Conservation (phyloP, 2,329 filamentous ascomycete genomes). For the Ophiostoma tasmaniense region DNA sequence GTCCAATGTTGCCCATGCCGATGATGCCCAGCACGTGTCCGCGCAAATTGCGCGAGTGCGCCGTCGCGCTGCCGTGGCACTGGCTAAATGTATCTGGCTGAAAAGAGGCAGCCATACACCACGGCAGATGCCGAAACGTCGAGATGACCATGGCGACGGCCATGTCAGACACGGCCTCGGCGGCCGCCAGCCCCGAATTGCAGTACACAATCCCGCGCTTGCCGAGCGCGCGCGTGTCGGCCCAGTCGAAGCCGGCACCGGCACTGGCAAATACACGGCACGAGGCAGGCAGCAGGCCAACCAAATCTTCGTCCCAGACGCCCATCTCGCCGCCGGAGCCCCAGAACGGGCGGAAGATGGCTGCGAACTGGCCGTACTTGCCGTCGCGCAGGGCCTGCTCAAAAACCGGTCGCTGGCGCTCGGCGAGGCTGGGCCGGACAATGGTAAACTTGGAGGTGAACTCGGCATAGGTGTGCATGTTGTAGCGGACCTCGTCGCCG, state of each 20-base stretch:
- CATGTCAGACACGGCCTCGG: conserved; percentile 65
- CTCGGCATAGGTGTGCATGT: conserved; percentile 37
- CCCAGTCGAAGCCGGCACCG: conserved; percentile 60
- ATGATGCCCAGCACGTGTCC: conserved; percentile 48
- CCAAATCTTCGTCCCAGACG: conserved; percentile 22
- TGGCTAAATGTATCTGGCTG: neutral
- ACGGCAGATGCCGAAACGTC: conserved; percentile 59
- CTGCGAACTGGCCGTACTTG: conserved; percentile 47
- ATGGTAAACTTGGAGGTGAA: conserved; percentile 40
- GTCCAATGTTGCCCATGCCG: conserved; percentile 43
- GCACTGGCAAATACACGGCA: conserved; percentile 56
- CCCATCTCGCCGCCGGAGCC: conserved; percentile 23
- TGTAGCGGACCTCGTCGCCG: conserved; percentile 54
- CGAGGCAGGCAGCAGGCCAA: conserved; percentile 41
- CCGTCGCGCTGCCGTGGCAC: conserved; percentile 9
- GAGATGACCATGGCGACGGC: conserved; percentile 62
- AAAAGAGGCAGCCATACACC: conserved; percentile 44
- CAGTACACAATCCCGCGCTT: conserved; percentile 53
- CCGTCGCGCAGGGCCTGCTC: conserved; percentile 40
- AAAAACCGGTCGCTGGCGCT: conserved; percentile 45
- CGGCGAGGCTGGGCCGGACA: conserved; percentile 34
- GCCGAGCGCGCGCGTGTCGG: conserved; percentile 32
- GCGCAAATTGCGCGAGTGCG: conserved; percentile 48
- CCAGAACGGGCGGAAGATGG: conserved; percentile 27
- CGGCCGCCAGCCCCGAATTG: conserved; percentile 61